Evolutionary conservation across 2,329 filamentous ascomycete species (phyloP).

Genomic region (Lachnellula occidentalis): DNA sequence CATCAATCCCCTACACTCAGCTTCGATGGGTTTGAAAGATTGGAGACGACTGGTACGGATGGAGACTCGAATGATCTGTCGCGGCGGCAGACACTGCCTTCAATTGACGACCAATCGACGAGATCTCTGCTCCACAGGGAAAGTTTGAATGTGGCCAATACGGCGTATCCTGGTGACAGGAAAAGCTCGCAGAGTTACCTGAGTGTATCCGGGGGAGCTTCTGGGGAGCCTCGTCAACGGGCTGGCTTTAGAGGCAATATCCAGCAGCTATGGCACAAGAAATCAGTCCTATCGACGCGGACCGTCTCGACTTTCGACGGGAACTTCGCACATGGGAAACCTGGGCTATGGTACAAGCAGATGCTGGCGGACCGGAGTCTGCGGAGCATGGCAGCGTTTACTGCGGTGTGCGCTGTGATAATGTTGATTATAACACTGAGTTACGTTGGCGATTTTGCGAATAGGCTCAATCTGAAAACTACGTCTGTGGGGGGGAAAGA

Average conservation of each 20-base stretch:
- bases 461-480: conserved; percentile 7
- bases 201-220: background rate
- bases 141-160: background rate
- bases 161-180: background rate
- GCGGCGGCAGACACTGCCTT: background rate
- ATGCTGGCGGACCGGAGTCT: conserved; percentile 21
- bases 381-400: conserved; percentile 17
- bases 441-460: conserved; percentile 13
- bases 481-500: conserved; percentile 14
- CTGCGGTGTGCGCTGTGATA: conserved; percentile 12
- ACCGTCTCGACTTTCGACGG: conserved; percentile 13
- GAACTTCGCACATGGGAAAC: conserved; percentile 18
- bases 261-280: conserved; percentile 5
- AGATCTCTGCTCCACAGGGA: conserved; percentile 5
- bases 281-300: background rate
- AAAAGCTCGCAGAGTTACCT: background rate
- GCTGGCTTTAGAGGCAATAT: background rate
- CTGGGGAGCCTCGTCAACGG: conserved; percentile 1
- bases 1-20: background rate
- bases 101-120: conserved; percentile 3
- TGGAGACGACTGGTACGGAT: background rate
- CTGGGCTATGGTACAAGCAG: conserved; percentile 20
- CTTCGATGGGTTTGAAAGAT: background rate
- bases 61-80: background rate
- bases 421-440: conserved; percentile 16